Evolutionary conservation across 208 protist genomes (phyloP).

Genomic region (Entamoeba invadens): DNA sequence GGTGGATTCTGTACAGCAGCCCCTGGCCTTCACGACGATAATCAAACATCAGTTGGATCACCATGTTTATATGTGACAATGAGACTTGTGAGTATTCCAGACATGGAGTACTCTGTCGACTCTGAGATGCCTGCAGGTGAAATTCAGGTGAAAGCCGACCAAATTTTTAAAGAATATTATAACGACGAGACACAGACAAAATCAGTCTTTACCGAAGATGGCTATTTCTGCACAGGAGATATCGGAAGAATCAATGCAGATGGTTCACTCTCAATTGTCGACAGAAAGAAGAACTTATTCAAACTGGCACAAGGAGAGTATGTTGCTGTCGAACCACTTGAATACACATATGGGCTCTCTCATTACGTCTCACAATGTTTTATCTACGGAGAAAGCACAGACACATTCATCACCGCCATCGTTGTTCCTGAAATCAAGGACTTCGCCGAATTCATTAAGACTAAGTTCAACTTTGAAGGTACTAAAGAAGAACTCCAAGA

Average conservation of each 20-base stretch:
- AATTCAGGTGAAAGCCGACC: neutral
- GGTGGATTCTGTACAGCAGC: neutral
- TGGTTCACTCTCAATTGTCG: neutral
- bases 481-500: neutral
- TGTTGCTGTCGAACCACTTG: neutral
- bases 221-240: constrained; percentile 23
- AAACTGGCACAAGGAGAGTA: constrained; percentile 16
- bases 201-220: neutral
- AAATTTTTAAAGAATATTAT: constrained; percentile 19
- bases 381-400: neutral
- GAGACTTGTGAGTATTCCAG: neutral
- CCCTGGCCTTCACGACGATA: neutral
- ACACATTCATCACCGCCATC: neutral
- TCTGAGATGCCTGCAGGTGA: neutral
- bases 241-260: neutral
- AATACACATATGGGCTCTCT: neutral
- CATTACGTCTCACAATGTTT: neutral
- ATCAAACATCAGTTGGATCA: neutral
- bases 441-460: neutral
- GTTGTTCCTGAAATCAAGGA: neutral
- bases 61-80: neutral
- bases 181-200: neutral
- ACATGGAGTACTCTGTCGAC: neutral
- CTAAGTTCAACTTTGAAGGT: neutral
- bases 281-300: neutral